Evolutionary conservation across 331 rosid genomes (phyloP), one percentile per base, ranked within the genome.

Genomic region (Malus hybrid): DNA sequence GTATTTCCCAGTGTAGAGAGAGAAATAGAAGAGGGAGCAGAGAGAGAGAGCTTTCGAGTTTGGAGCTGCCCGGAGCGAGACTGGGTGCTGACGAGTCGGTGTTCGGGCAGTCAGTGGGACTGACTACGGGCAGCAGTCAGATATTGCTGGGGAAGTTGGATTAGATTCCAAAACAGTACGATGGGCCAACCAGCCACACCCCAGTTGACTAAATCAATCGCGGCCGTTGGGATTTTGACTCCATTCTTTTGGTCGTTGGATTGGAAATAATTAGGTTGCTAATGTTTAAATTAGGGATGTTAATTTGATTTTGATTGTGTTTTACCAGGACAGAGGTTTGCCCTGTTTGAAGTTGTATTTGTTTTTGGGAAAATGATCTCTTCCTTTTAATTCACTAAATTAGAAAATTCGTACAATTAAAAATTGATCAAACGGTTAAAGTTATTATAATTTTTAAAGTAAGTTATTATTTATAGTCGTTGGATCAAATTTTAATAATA

Each of bases 1-100:
- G 80, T 31, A 76, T 29, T 20, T 24, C 14, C 15, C 34, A 6
- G 72, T 39, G 3, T 28, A 71, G 77, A 67, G 77, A 76, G 70
- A 33, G 75, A 39, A 39, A 36, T 8, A 36, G 11, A 36, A 8
- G 44, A 36, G 44, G 12, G 12, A 39, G 44, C 4, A 39, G 76
- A 77, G 70, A 76, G 69, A 83, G 76, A 78, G 69, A 50, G 4
- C 77, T 66, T 76, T 18, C 76, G 77, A 36, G 44, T 71, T 70
- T 71, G 82, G 76, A 69, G 80, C 80, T 78, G 66, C 69, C 81
- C 81, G 15, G 11, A 14, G 22, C 62, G 39, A 66, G 81, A 75
- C 15, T 29, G 61, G 74, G 64, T 71, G 86, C 86, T 90, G 87
- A 81, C 78, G 80, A 77, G 88, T 90, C 85, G 80, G 87, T 59